Evolutionary conservation across 345 rosid species (phyloP).

Genomic region (Camelina sativa): DNA sequence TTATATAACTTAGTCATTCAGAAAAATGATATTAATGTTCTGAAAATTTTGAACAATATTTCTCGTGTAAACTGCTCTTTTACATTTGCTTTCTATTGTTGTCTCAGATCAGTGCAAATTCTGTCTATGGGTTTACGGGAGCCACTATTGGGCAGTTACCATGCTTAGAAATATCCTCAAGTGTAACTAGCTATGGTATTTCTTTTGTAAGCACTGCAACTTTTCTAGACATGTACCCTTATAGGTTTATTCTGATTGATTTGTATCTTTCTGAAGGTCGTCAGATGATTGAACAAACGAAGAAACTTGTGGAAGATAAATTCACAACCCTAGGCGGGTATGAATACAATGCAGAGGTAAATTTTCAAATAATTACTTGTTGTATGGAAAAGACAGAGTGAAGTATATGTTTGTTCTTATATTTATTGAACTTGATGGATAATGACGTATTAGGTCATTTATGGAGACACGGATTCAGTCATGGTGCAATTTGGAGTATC

Average conservation of each 20-base stretch:
- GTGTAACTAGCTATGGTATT: slow-evolving; percentile 98
- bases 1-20: slow-evolving; percentile 16
- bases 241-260: slow-evolving; percentile 37
- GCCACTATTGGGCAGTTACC: slow-evolving; percentile 95
- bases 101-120: slow-evolving; percentile 90
- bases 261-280: slow-evolving; percentile 67
- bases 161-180: slow-evolving; percentile 94
- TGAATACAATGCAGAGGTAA: slow-evolving; percentile 89
- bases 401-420: slow-evolving; percentile 17
- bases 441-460: slow-evolving; percentile 66
- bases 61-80: slow-evolving; percentile 14
- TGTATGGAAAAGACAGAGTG: slow-evolving; percentile 20
- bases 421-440: slow-evolving; percentile 18
- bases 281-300: slow-evolving; percentile 97
- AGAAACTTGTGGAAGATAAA: slow-evolving; percentile 86
- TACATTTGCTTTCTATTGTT: slow-evolving; percentile 19
- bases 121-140: slow-evolving; percentile 98
- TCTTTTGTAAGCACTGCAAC: slow-evolving; percentile 25
- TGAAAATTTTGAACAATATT: neutral
- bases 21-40: slow-evolving; percentile 6
- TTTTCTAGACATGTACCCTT: slow-evolving; percentile 7
- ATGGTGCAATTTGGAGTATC: slow-evolving; percentile 98
- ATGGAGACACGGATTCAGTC: slow-evolving; percentile 99
- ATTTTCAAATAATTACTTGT: slow-evolving; percentile 21
- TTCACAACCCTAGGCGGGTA: slow-evolving; percentile 77